Evolutionary conservation across 257 asterid species (phyloP), one percentile per base, ranked within the genome.

Genomic region (Asclepias syriaca): DNA sequence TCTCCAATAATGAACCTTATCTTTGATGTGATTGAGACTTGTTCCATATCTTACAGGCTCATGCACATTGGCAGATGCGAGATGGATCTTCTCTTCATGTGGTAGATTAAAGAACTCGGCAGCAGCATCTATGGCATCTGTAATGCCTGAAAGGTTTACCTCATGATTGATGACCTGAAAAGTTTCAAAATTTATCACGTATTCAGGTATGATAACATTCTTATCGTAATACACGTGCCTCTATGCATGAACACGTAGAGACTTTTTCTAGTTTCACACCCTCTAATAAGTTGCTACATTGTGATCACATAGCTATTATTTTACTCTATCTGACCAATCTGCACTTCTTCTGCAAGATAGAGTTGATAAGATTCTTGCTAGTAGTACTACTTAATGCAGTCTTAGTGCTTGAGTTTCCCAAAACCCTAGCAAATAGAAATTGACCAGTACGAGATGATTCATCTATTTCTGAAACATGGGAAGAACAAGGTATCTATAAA

Each of bases 131-230:
- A 85, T 65, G 24, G 92, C 89, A 50, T 77, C 86, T 37, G 71
- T 74, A 63, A 80, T 65, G 71, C 77, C 66, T 27, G 81, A 75
- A 54, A 72, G 32, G n/a, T 85, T 85, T 63, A 89, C 78, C 53
- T 88, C 90, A 54, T 89, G 92, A 79, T 87, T 87, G 80, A 87
- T 79, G 72, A 89, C 92, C 96, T 89, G 81, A 76, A 49, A 75
- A 34, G 59, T 60, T 60, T 32, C 22, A 15, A 3, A 3, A 3
- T 14, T 29, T 13, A 53, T 11, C 49, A 18, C 6, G 32, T 0
- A 24, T 63, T 37, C 48, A 63, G 68, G 68, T 46, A 68, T 6
- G 3, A 8, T 24, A 27, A 14, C 7, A 24, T 68, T 49, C 40
- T 48, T 24, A 6, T 46, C 13, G 10, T 66, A 16, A 27, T 60